Percentiles rank a stretch among this genome's conserved stretches.
phyloP scores from a whole-genome alignment of 1,139 yeast genomes.

The Yamadazyma membranifaciens region DNA sequence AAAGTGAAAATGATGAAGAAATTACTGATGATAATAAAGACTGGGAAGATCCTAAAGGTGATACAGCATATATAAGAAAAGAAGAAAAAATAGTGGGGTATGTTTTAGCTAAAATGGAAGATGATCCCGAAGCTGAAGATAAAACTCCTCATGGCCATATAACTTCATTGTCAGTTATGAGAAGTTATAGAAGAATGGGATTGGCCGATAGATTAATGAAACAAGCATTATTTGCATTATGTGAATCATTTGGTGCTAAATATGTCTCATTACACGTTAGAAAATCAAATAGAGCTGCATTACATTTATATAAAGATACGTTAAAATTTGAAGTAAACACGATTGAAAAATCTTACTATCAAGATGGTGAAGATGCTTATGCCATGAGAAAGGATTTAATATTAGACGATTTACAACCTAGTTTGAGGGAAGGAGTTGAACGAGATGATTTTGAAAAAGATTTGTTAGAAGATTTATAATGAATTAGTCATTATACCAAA shows the following conservation, averaged over 20 bases:
- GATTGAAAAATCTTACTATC: slow-evolving; percentile 85
- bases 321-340: slow-evolving; percentile 76
- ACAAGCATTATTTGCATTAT: slow-evolving; percentile 74
- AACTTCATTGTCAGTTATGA: slow-evolving; percentile 90
- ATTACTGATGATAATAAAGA: slow-evolving; percentile 26
- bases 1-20: slow-evolving; percentile 35
- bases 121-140: slow-evolving; percentile 75
- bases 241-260: slow-evolving; percentile 79
- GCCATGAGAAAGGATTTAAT: slow-evolving; percentile 76
- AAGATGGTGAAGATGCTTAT: slow-evolving; percentile 98
- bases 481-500: background rate
- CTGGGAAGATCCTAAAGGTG: slow-evolving; percentile 46
- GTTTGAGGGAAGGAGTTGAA: slow-evolving; percentile 42
- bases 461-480: slow-evolving; percentile 26
- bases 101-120: slow-evolving; percentile 95
- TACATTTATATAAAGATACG: slow-evolving; percentile 87
- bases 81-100: slow-evolving; percentile 91
- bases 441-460: slow-evolving; percentile 53
- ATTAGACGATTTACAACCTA: slow-evolving; percentile 60
- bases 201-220: slow-evolving; percentile 92
- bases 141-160: slow-evolving; percentile 89
- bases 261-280: slow-evolving; percentile 93
- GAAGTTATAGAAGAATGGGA: slow-evolving; percentile 94
- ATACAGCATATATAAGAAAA: slow-evolving; percentile 54
- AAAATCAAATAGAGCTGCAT: slow-evolving; percentile 89